A percentile compares a stretch with the other conserved stretches of the same genome.
These are phyloP conservation scores for Bruguiera gymnorhiza DNA, from an alignment of 345 rosid genomes.

Conservation along the genomic window DNA sequence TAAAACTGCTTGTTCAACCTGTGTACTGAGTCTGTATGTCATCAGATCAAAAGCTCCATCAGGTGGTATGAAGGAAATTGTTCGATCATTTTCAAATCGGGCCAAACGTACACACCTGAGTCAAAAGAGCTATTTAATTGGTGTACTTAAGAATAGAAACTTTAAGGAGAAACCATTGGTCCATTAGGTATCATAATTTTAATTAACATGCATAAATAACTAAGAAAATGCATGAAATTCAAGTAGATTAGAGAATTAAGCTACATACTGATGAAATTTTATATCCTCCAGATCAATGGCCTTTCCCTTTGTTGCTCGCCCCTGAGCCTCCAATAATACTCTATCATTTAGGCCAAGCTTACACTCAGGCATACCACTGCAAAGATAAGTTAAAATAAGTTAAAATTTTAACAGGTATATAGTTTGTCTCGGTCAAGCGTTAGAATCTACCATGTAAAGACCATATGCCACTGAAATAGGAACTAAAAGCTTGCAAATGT, in stretches of 20 bases:
- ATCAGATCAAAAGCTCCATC: slow-evolving; percentile 97
- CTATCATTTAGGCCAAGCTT: slow-evolving; percentile 95
- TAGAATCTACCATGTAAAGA: background rate
- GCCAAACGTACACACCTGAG: slow-evolving; percentile 93
- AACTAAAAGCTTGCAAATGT: no score
- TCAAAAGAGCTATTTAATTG: background rate
- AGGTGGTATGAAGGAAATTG: slow-evolving; percentile 94
- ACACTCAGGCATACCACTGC: slow-evolving; percentile 98
- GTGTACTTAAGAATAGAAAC: no score
- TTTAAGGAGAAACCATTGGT: slow-evolving; percentile 1
- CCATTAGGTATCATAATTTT: slow-evolving; percentile 3
- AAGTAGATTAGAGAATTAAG: slow-evolving; percentile 12
- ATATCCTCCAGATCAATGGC: slow-evolving; percentile 96
- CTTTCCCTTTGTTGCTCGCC: slow-evolving; percentile 89
- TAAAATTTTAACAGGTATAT: background rate
- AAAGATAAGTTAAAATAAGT: background rate
- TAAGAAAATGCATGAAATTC: slow-evolving; percentile 10
- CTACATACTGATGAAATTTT: slow-evolving; percentile 89
- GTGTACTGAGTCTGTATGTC: slow-evolving; percentile 96
- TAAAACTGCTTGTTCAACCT: slow-evolving; percentile 44
- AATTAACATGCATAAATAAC: no score
- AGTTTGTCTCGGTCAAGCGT: background rate
- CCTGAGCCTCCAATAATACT: slow-evolving; percentile 93
- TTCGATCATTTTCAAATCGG: slow-evolving; percentile 91
- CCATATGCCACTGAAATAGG: background rate